phyloP scores from a whole-genome alignment of 192 early-diverging fungal species.

The Coemansia sp. region DNA sequence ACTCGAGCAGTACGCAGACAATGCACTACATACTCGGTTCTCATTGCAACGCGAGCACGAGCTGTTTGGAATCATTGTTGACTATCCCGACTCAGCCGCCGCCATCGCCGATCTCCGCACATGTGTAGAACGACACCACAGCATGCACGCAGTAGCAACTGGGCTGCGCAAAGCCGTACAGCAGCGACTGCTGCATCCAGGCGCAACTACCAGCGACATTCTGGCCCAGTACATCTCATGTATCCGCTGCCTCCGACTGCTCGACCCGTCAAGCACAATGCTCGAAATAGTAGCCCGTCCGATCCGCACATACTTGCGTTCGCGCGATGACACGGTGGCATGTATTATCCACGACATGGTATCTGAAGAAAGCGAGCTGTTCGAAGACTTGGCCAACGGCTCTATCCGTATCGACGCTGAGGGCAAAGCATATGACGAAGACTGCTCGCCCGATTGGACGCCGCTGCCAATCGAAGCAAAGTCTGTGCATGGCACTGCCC shows the following conservation, averaged over 20 bases:
- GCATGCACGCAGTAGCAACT: slow-evolving; percentile 25
- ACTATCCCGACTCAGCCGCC: slow-evolving; percentile 63
- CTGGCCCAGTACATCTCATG: slow-evolving; percentile 69
- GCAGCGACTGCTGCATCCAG: slow-evolving; percentile 67
- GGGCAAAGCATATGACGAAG: slow-evolving; percentile 57
- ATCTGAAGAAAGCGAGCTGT: slow-evolving; percentile 60
- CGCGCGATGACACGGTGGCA: slow-evolving; percentile 64
- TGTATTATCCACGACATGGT: slow-evolving; percentile 69
- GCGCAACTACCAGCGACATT: slow-evolving; percentile 69
- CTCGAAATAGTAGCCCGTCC: slow-evolving; percentile 62
- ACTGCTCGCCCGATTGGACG: slow-evolving; percentile 58
- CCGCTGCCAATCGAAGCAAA: slow-evolving; percentile 65
- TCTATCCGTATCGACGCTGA: slow-evolving; percentile 10
- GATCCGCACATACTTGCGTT: slow-evolving; percentile 63
- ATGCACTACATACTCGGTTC: slow-evolving; percentile 15
- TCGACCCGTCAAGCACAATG: slow-evolving; percentile 68
- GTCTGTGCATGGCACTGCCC: slow-evolving; percentile 20
- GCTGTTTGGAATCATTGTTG: slow-evolving; percentile 74
- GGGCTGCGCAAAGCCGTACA: slow-evolving; percentile 40
- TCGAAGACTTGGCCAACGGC: slow-evolving; percentile 46
- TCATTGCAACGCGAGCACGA: slow-evolving; percentile 53
- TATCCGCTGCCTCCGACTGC: slow-evolving; percentile 65
- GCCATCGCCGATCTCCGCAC: slow-evolving; percentile 65
- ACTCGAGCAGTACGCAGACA: slow-evolving; percentile 10
- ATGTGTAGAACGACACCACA: slow-evolving; percentile 25